Base-by-base conservation (phyloP, 257 asterid species). In the Cordia subcordata region DNA sequence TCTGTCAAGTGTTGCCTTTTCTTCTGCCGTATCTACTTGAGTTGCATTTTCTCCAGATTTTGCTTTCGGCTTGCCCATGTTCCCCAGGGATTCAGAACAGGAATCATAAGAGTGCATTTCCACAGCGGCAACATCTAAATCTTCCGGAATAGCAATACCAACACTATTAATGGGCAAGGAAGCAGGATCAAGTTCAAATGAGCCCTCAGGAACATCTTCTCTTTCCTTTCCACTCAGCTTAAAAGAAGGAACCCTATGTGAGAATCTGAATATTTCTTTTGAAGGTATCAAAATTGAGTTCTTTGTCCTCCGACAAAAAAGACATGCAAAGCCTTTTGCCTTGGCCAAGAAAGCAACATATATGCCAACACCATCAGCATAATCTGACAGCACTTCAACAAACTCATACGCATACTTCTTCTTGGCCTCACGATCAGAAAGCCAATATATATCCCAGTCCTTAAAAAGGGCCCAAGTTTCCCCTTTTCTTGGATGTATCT, bases 391-490 rank as follows among this genome's bases (percentile, higher is more conserved):
- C 22, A 83, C 58, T 69, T 86, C 92, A 9, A 86, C 95, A 20
- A 77, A 66, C 51, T 79, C 82, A 18, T 61, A 79, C 13, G 65
- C 73, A 33, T 22, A 77, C 19, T 40, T 71, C 5, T 45, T 66
- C 58, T 67, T 60, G 51, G 42, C 63, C 57, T 27, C 71, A 33
- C 58, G 60, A 49, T 65, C 55, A 27, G 67, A 61, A 49, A 45
- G 60, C 87, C 94, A 80, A 11, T 72, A 58, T 27, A 79, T 60
- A 55, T 77, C 72, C 87, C 87, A 83, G 57, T 71, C 61, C 75
- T 75, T 77, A 65, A 86, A 86, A 9, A 86, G 35, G 8, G 89
- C 95, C 95, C 89, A 86, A 12, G 80, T 83, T 59, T 86, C 95
- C 8, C 92, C 87, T 42, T 63, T 61, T 42, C 61, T 72, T 16